Percentiles rank a stretch among this genome's conserved stretches.
These are phyloP conservation scores for Debaryomyces singareniensis DNA, from an alignment of 1,139 yeast species.

Conservation along the genomic window DNA sequence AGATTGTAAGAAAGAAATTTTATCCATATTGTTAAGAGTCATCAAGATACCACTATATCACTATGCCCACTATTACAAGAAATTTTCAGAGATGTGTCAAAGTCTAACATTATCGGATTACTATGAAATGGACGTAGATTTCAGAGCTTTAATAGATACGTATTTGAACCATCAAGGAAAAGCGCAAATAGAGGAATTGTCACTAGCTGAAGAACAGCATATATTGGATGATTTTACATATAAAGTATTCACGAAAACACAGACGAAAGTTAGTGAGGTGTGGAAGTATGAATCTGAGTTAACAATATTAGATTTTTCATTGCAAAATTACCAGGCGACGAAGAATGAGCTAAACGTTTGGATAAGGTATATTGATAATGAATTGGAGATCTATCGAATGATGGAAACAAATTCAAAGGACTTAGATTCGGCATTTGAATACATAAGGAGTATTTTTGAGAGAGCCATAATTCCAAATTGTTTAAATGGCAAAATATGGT, in stretches of 20 bases:
- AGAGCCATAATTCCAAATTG: conserved; percentile 58
- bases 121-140: conserved; percentile 14
- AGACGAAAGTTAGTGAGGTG: conserved; percentile 42
- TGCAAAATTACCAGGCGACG: conserved; percentile 15
- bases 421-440: conserved; percentile 7
- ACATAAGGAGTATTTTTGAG: conserved; percentile 40
- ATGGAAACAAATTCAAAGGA: not conserved
- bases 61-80: conserved; percentile 57
- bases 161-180: conserved; percentile 19
- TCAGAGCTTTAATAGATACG: conserved; percentile 9
- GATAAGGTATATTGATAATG: conserved; percentile 45
- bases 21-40: conserved; percentile 35
- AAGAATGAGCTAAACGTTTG: conserved; percentile 39
- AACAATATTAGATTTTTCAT: conserved; percentile 36
- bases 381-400: conserved; percentile 16
- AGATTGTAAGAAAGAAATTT: conserved; percentile 14
- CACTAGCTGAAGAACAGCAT: conserved; percentile 27
- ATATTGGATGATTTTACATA: conserved; percentile 38
- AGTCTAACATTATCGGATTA: conserved; percentile 27
- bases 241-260: conserved; percentile 39
- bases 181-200: conserved; percentile 16
- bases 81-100: conserved; percentile 38
- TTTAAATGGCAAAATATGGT: conserved; percentile 47
- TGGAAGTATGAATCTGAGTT: conserved; percentile 61
- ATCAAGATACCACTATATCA: conserved; percentile 59